phyloP scores from a whole-genome alignment of 805 yeast species.

The Lachancea thermotolerans region DNA sequence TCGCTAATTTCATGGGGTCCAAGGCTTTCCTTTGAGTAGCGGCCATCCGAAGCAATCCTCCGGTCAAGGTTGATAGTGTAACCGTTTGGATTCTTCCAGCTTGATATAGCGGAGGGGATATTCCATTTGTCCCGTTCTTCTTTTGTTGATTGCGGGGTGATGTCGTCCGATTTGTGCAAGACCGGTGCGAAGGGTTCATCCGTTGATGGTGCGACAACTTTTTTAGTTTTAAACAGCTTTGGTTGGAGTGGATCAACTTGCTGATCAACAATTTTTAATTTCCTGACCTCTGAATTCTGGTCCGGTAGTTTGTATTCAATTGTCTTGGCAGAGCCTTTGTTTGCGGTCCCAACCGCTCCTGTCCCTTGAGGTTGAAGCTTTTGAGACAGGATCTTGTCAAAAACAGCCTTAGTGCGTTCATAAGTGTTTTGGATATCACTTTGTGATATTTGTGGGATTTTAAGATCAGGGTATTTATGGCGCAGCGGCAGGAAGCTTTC shows the following conservation, averaged over 20 bases:
- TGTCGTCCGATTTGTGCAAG: slow-evolving; percentile 49
- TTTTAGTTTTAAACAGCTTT: slow-evolving; percentile 57
- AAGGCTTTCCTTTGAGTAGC: slow-evolving; percentile 30
- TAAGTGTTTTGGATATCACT: slow-evolving; percentile 43
- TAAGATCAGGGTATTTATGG: slow-evolving; percentile 35
- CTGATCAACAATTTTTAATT: slow-evolving; percentile 50
- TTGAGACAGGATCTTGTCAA: slow-evolving; percentile 44
- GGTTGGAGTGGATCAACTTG: slow-evolving; percentile 80
- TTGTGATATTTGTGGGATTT: slow-evolving; percentile 36
- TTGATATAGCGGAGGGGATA: slow-evolving; percentile 86
- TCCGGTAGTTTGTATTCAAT: slow-evolving; percentile 37
- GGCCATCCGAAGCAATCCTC: slow-evolving; percentile 49
- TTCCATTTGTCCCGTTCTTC: slow-evolving; percentile 77
- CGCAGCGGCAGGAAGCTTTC: slow-evolving; percentile 58
- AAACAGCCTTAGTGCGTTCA: slow-evolving; percentile 48
- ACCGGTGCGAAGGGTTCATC: slow-evolving; percentile 59
- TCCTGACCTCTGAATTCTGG: slow-evolving; percentile 38
- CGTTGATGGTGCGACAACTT: slow-evolving; percentile 58
- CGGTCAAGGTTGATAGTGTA: slow-evolving; percentile 76
- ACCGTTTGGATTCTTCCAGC: slow-evolving; percentile 94
- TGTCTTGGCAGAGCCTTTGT: slow-evolving; percentile 20
- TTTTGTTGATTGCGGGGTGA: slow-evolving; percentile 43
- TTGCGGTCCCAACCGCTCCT: background rate
- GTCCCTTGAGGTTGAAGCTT: slow-evolving; percentile 32
- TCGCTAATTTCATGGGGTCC: slow-evolving; percentile 41